A percentile compares a stretch with the other conserved stretches of the same genome.
Evolutionary conservation across 805 yeast species (phyloP).

Genomic region (Kuraishia molischiana): DNA sequence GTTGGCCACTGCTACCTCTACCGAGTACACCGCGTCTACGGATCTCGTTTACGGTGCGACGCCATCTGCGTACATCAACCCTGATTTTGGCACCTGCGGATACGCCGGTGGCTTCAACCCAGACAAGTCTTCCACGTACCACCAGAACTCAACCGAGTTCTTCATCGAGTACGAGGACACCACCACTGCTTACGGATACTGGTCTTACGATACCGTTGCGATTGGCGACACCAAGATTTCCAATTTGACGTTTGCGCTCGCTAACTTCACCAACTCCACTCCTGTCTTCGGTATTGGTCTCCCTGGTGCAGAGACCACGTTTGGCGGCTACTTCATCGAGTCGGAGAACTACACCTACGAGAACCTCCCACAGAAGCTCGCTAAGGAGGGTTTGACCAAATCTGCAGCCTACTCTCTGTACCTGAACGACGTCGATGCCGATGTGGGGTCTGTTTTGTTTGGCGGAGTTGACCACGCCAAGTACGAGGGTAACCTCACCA

Average conservation of each 20-base stretch:
- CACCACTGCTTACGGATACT: constrained; percentile 36
- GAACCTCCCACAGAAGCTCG: constrained; percentile 59
- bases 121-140: constrained; percentile 26
- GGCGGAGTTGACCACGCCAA: constrained; percentile 66
- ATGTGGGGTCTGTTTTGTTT: constrained; percentile 49
- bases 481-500: constrained; percentile 39
- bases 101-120: constrained; percentile 39
- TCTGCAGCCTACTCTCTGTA: constrained; percentile 54
- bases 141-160: constrained; percentile 29
- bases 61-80: background rate
- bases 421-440: constrained; percentile 32
- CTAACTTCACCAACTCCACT: constrained; percentile 50
- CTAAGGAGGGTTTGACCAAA: constrained; percentile 43
- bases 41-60: background rate
- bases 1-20: background rate
- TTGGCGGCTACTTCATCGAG: constrained; percentile 15
- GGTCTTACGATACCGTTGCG: constrained; percentile 55
- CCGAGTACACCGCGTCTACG: background rate
- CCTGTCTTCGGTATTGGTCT: constrained; percentile 68
- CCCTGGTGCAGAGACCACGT: constrained; percentile 57
- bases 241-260: constrained; percentile 64
- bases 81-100: constrained; percentile 21
- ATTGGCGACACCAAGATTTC: constrained; percentile 39
- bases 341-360: constrained; percentile 32
- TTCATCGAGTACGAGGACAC: constrained; percentile 37